Base-by-base conservation (phyloP, 352 stramenopile species). In the Phytophthora idaei region DNA sequence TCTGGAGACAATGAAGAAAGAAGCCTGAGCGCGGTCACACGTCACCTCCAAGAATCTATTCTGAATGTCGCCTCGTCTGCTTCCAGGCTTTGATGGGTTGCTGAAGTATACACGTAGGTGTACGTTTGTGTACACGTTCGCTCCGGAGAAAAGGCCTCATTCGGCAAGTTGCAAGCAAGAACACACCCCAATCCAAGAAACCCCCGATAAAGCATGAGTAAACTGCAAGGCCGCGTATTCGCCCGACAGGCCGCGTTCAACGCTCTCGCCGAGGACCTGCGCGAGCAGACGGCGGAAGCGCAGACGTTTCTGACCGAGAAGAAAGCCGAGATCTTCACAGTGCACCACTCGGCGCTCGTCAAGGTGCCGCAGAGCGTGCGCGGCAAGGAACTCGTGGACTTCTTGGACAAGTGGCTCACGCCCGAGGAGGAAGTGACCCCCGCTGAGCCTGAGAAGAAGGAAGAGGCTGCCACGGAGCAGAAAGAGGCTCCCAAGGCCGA, bases 341-440 rank as follows among this genome's bases (percentile, higher is more conserved):
- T 46, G 45, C 71, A 82, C 60, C 71, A 82, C 64, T 68, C 79
- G 32, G 65, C 67, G 5, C 60, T 85, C 15, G 61, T 74, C 36
- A 83, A 81, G 51, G 70, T 80, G 50, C 56, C 73, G 25, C 74
- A 74, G 58, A 79, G 77, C 50, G 71, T 74, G 27, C 77, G 77
- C 31, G 74, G 71, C 47, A 84, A 81, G 61, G 64, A 66, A n/a
- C 68, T 88, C 25, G 49, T 84, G 15, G 79, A 88, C 42, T 69
- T 69, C 36, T 46, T 88, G 10, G 60, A 73, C 57, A 78, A 76
- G 61, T 85, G 75, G 71, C 49, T 88, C 3, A 80, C 47, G 21
- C 67, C 68, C 27, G 65, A 77, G 54, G 44, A 67, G 51, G 70
- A 69, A 27, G 21, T 34, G 8, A 28, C 29, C 45, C 4, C 54